A percentile compares a stretch with the other conserved stretches of the same genome.
Evolutionary conservation across 805 yeast species (phyloP).

Genomic region (Wickerhamiella kurtzmanii): DNA sequence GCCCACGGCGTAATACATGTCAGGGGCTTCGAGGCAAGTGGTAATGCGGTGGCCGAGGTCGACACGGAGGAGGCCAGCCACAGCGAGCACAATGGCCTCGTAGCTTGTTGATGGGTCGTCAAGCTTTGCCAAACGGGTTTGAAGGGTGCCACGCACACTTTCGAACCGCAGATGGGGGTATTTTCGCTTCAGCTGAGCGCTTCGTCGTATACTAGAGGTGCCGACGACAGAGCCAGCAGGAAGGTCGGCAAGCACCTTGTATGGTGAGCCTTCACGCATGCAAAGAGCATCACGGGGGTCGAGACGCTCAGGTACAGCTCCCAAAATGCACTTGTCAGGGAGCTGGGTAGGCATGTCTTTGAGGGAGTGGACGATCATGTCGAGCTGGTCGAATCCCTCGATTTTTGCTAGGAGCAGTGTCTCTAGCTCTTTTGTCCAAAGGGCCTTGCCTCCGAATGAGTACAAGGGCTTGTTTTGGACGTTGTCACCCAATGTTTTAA

Average conservation of each 20-base stretch:
- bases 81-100: constrained; percentile 72
- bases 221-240: constrained; percentile 85
- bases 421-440: constrained; percentile 95
- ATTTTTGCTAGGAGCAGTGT: constrained; percentile 46
- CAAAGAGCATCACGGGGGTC: constrained; percentile 90
- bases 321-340: constrained; percentile 82
- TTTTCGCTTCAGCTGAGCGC: constrained; percentile 72
- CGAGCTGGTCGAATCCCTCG: constrained; percentile 57
- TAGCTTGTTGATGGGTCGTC: constrained; percentile 56
- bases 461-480: constrained; percentile 74
- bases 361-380: constrained; percentile 82
- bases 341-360: constrained; percentile 83
- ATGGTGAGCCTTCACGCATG: constrained; percentile 53
- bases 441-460: constrained; percentile 88
- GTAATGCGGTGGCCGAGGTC: constrained; percentile 68
- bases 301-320: constrained; percentile 72
- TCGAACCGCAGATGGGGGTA: constrained; percentile 69
- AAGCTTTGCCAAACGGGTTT: constrained; percentile 68
- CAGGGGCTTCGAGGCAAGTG: constrained; percentile 50
- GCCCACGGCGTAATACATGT: constrained; percentile 95
- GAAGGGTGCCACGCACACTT: constrained; percentile 72
- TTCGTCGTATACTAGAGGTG: constrained; percentile 85
- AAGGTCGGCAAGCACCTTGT: constrained; percentile 52
- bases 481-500: constrained; percentile 82
- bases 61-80: constrained; percentile 76